These are phyloP conservation scores for Trichoderma sp. DNA, from an alignment of 2,329 filamentous ascomycete genomes.

Conservation along the genomic window DNA sequence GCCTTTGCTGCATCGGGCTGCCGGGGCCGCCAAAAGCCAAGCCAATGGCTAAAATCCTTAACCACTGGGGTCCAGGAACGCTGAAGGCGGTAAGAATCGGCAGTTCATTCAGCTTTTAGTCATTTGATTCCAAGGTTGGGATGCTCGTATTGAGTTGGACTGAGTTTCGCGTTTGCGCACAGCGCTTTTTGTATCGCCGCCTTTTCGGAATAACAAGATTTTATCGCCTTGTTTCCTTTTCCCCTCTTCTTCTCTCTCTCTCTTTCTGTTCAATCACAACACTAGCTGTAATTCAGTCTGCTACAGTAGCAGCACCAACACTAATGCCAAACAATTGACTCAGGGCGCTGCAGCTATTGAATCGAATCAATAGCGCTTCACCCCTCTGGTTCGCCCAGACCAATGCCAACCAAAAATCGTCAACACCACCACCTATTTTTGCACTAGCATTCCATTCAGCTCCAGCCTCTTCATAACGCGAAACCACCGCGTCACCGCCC, in stretches of 20 bases:
- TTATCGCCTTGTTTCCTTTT: too few relatives aligned
- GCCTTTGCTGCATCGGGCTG: constrained; percentile 15
- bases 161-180: not conserved
- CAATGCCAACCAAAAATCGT: not conserved
- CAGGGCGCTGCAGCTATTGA: not conserved
- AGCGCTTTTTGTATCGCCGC: not conserved
- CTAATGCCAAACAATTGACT: not conserved
- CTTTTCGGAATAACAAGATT: not conserved
- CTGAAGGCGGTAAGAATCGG: constrained; percentile 6
- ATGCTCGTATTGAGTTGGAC: not conserved
- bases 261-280: not conserved
- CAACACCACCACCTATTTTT: not conserved
- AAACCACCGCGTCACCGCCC: not conserved
- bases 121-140: not conserved
- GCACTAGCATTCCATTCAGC: not conserved
- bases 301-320: not conserved
- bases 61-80: not conserved
- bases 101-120: not conserved
- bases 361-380: not conserved
- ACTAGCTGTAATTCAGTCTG: not conserved
- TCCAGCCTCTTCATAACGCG: not conserved
- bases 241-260: too few relatives aligned
- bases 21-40: constrained; percentile 11
- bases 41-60: constrained; percentile 12
- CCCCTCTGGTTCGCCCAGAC: not conserved